Percentiles rank a stretch among this genome's conserved stretches.
These are phyloP conservation scores for Dioszegia crocea DNA, from an alignment of 768 basidiomycete genomes.

Conservation along the genomic window DNA sequence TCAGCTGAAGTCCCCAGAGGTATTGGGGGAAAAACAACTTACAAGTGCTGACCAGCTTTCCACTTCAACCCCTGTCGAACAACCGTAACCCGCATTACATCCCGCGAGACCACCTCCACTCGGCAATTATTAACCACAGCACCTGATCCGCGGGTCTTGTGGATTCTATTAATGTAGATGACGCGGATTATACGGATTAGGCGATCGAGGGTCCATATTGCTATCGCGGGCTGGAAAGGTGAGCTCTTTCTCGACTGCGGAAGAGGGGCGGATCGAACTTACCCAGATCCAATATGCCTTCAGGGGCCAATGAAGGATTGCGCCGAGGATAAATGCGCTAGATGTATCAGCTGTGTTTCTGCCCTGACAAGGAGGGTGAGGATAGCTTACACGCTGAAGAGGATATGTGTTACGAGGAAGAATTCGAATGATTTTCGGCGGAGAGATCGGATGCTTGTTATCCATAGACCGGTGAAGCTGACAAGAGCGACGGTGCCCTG, in stretches of 20 bases:
- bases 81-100: conserved; percentile 29
- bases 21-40: no score
- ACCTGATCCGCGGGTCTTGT: background rate
- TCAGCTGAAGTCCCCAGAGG: conserved; percentile 5
- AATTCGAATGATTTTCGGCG: conserved; percentile 45
- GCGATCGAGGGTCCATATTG: conserved; percentile 46
- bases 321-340: conserved; percentile 34
- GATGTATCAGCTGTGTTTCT: background rate
- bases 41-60: conserved; percentile 35
- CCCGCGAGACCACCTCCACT: conserved; percentile 26
- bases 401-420: conserved; percentile 47
- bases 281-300: conserved; percentile 33
- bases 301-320: conserved; percentile 33
- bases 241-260: background rate
- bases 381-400: conserved; percentile 36
- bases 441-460: conserved; percentile 34
- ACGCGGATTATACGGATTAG: conserved; percentile 30
- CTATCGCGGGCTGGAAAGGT: conserved; percentile 32
- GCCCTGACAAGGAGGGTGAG: background rate
- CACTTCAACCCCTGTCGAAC: conserved; percentile 17
- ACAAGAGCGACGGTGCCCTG: conserved; percentile 33
- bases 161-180: conserved; percentile 32
- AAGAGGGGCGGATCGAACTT: background rate
- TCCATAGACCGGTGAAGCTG: conserved; percentile 30
- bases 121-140: conserved; percentile 6